Base-by-base conservation (phyloP, 148 eudicot genomes). In the Persicaria maculosa region DNA sequence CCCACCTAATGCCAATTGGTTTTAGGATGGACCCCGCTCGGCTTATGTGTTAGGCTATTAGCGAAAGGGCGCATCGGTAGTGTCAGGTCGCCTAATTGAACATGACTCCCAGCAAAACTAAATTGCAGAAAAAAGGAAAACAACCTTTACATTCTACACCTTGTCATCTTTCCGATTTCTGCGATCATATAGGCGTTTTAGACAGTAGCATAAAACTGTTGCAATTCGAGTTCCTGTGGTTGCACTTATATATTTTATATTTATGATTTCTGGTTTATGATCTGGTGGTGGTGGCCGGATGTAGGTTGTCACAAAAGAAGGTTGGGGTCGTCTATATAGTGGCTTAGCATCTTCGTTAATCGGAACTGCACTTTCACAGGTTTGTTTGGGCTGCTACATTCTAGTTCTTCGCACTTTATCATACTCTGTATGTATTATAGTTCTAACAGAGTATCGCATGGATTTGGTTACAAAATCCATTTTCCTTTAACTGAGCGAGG, bases 291-390 rank as follows among this genome's bases (percentile, higher is more conserved):
- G 22, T 20, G n/a, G n/a, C n/a, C n/a, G 22, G n/a, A 82, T 73
- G 65, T 81, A 94, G 98, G 99, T 95, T 76, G 92, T 90, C 36
- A 85, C 85, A 68, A 86, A 88, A 57, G 99, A 95, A 80, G 99
- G 99, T 44, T 95, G 99, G 99, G 80, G 40, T 81, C 87, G 91
- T 62, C 75, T 95, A n/a, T 95, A 95, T 50, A 83, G 92, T 16
- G 99, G 99, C 43, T 85, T 95, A 71, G 67, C 84, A 22, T 96
- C 99, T n/a, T 92, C 99, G 10, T 85, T 95, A 59, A 86, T 88
- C 9, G 99, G 99, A 20, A 95, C 99, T 0, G 99, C 97, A 61
- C 87, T 90, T 14, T 95, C 99, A 76, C 97, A 95, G 99, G 99
- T 92, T 64, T 80, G 83, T 45, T 22, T 12, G 44, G 36, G 40